These are phyloP conservation scores for Zygosaccharomyces gambellarensis DNA, from an alignment of 805 yeast genomes.

Conservation along the genomic window DNA sequence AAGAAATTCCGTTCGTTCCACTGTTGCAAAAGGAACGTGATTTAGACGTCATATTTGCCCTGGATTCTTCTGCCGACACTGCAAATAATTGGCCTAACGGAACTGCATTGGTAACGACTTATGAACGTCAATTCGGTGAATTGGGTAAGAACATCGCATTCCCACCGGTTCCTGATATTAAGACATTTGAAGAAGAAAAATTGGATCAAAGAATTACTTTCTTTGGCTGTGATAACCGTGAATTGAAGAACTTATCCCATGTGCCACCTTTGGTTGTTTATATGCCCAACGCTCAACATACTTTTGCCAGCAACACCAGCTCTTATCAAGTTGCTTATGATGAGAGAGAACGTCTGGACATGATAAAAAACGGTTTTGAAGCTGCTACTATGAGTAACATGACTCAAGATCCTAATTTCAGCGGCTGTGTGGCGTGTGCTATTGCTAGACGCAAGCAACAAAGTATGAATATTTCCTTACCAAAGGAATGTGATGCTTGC, in stretches of 20 bases:
- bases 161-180: slow-evolving; percentile 74
- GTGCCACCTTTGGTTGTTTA: slow-evolving; percentile 76
- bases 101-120: slow-evolving; percentile 50
- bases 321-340: slow-evolving; percentile 63
- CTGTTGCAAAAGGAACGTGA: slow-evolving; percentile 54
- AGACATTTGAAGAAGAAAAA: slow-evolving; percentile 54
- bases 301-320: slow-evolving; percentile 64
- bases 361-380: slow-evolving; percentile 74
- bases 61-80: slow-evolving; percentile 64
- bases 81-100: slow-evolving; percentile 63
- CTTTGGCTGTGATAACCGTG: slow-evolving; percentile 73
- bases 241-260: slow-evolving; percentile 50
- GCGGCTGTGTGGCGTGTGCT: slow-evolving; percentile 78
- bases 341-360: slow-evolving; percentile 49
- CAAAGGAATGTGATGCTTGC: slow-evolving; percentile 65
- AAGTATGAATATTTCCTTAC: slow-evolving; percentile 52
- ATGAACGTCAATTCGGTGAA: slow-evolving; percentile 53
- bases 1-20: slow-evolving; percentile 62
- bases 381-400: slow-evolving; percentile 59
- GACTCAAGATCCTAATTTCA: slow-evolving; percentile 65
- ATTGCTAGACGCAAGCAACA: slow-evolving; percentile 74
- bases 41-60: slow-evolving; percentile 62
- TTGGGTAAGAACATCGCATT: slow-evolving; percentile 56
- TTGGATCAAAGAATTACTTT: slow-evolving; percentile 68
- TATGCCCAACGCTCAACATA: slow-evolving; percentile 66